Percentiles rank a stretch among this genome's conserved stretches.
Conservation (phyloP, 2,329 filamentous ascomycete genomes). For the Verticillium albo-atrum region DNA sequence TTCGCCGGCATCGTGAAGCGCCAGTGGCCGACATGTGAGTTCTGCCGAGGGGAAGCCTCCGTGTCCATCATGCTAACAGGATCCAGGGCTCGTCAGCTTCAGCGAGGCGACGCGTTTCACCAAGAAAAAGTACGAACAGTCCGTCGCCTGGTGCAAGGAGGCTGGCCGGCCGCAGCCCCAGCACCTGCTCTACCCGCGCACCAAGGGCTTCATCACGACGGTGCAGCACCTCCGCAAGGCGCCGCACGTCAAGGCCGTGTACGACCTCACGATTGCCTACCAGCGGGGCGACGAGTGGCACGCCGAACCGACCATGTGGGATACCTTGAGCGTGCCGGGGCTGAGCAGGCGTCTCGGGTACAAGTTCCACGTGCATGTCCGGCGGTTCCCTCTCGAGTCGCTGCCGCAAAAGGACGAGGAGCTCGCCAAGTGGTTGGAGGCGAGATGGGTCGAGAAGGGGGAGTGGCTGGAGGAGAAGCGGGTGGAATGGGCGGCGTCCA, state of each 20-base stretch:
- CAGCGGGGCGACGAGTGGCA: conserved; percentile 37
- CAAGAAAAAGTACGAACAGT: conserved; percentile 44
- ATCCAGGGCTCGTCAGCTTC: conserved; percentile 52
- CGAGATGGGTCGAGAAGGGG: conserved; percentile 49
- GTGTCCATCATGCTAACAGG: conserved; percentile 38
- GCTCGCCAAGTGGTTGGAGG: conserved; percentile 48
- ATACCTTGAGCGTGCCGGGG: conserved; percentile 37
- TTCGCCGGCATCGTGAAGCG: conserved; percentile 48
- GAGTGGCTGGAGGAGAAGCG: conserved; percentile 42
- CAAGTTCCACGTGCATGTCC: conserved; percentile 45
- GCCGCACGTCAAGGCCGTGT: conserved; percentile 48
- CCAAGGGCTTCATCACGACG: conserved; percentile 56
- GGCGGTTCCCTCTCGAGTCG: conserved; percentile 42
- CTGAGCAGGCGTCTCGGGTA: conserved; percentile 35
- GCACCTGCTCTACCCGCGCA: conserved; percentile 56
- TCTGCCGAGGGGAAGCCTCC: too few species aligned
- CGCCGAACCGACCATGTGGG: conserved; percentile 46
- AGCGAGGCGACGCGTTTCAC: conserved; percentile 60
- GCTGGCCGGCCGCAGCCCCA: conserved; percentile 45
- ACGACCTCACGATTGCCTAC: conserved; percentile 53
- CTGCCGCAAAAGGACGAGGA: conserved; percentile 42
- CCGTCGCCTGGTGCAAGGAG: conserved; percentile 46
- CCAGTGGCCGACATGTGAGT: conserved; percentile 48
- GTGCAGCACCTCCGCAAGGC: conserved; percentile 50
- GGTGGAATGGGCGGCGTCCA: conserved; percentile 29